phyloP scores from a whole-genome alignment of 768 basidiomycete species.

The Leucocoprinus sp. region DNA sequence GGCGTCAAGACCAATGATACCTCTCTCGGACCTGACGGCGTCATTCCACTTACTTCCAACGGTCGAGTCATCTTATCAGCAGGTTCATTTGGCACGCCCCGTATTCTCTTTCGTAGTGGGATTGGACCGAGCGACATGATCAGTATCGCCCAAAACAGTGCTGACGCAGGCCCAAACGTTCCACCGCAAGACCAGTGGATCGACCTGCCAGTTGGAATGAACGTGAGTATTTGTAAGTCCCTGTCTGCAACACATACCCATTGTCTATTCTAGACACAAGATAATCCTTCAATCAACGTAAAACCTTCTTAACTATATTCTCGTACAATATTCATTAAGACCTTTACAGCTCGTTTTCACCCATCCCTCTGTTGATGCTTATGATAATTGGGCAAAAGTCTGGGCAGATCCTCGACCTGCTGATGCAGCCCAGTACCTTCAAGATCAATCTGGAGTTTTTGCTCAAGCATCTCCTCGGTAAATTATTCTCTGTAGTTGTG shows the following conservation, averaged over 20 bases:
- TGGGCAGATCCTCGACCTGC: constrained; percentile 48
- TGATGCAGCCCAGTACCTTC: constrained; percentile 47
- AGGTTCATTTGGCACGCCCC: constrained; percentile 47
- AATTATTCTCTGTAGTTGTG: neutral
- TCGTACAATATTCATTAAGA: neutral
- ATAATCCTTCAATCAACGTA: constrained; percentile 59
- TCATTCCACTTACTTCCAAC: constrained; percentile 42
- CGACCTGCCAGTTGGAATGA: constrained; percentile 50
- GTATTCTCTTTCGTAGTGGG: constrained; percentile 52
- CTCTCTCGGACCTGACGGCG: constrained; percentile 45
- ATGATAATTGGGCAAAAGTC: constrained; percentile 56
- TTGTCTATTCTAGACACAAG: constrained; percentile 15
- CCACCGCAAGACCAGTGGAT: constrained; percentile 45
- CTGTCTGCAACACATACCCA: neutral
- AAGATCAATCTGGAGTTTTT: constrained; percentile 45
- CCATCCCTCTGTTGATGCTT: constrained; percentile 52
- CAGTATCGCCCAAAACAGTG: constrained; percentile 35
- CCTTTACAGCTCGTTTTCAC: constrained; percentile 48
- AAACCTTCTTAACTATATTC: constrained; percentile 11
- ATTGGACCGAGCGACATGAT: constrained; percentile 57
- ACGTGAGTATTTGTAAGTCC: constrained; percentile 19
- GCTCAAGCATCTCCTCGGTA: constrained; percentile 40
- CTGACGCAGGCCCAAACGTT: constrained; percentile 36
- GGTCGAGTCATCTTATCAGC: constrained; percentile 58
- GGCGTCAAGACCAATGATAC: constrained; percentile 58